Base-by-base conservation (phyloP, 1,139 yeast genomes). In the Suhomyces choctaworum region DNA sequence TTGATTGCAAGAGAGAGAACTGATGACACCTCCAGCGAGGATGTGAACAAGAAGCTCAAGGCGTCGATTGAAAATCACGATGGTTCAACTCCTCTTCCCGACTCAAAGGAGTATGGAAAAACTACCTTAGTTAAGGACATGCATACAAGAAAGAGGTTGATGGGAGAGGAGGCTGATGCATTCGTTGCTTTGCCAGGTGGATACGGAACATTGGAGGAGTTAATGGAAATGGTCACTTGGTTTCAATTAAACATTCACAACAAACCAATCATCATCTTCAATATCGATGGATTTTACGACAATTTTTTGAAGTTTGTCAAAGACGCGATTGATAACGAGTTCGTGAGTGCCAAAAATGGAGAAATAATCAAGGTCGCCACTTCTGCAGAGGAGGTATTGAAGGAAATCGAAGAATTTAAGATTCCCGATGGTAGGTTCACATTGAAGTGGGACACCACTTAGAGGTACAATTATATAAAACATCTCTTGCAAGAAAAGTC, bases 161-260 rank as follows among this genome's bases (percentile, higher is more conserved):
- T 88, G 96, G 95, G 90, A 12, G 75, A 78, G 53, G 89, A 83
- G 58, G 81, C 94, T n/a, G 80, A 80, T 48, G 95, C 94, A 0
- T 88, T 88, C 58, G 77, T 88, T 33, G 95, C 96, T 1, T 70
- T 88, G 63, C 96, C 96, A 12, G 96, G 96, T 42, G 96, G 96
- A 9, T 87, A 81, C 57, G 96, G 96, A 36, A 87, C 96, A 4
- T 65, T 87, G 52, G 96, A 88, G 62, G 96, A 88, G 62, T 70
- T 88, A 45, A 81, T 88, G 81, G 96, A 88, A 64, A 83, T 87
- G 37, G 83, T 85, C 36, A 88, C 96, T 4, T 88, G 96, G 92
- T 80, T 81, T 42, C 96, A 88, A 65, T 71, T 88, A 51, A 92
- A 89, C 27, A 88, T 88, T 47, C 96, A 88, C 61, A 66, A 70